A percentile compares a stretch with the other conserved stretches of the same genome.
phyloP scores from a whole-genome alignment of 345 rosid genomes.

The Citrus medica region DNA sequence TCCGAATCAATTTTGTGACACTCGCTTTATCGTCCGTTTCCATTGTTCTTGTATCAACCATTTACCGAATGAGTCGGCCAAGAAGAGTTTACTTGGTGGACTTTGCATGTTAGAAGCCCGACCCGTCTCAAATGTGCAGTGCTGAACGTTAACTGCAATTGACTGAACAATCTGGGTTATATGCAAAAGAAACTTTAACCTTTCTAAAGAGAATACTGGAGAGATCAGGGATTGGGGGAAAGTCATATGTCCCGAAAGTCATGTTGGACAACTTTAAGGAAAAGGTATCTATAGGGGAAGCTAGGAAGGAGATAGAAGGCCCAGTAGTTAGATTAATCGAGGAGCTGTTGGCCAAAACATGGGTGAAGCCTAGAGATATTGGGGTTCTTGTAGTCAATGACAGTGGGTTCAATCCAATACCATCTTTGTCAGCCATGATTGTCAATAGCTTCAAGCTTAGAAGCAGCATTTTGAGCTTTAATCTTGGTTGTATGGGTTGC shows the following conservation, averaged over 20 bases:
- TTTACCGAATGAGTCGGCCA: constrained; percentile 22
- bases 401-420: constrained; percentile 32
- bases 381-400: constrained; percentile 39
- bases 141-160: constrained; percentile 16
- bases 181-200: constrained; percentile 25
- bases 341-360: constrained; percentile 28
- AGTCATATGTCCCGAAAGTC: constrained; percentile 21
- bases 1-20: constrained; percentile 11
- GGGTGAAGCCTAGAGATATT: constrained; percentile 32
- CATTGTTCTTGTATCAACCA: constrained; percentile 10
- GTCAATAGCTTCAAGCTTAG: constrained; percentile 34
- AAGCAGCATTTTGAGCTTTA: constrained; percentile 30
- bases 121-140: constrained; percentile 16
- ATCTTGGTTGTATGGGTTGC: constrained; percentile 42
- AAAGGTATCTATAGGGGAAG: constrained; percentile 22
- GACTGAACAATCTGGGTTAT: neutral
- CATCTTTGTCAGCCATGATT: constrained; percentile 38
- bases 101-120: constrained; percentile 36
- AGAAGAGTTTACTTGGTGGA: constrained; percentile 26
- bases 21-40: constrained; percentile 3
- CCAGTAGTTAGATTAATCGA: constrained; percentile 24
- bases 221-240: constrained; percentile 33
- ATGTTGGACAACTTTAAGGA: constrained; percentile 4
- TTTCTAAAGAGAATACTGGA: constrained; percentile 32
- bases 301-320: constrained; percentile 31